phyloP scores from a whole-genome alignment of 345 rosid species.

The Fremontodendron californicum region DNA sequence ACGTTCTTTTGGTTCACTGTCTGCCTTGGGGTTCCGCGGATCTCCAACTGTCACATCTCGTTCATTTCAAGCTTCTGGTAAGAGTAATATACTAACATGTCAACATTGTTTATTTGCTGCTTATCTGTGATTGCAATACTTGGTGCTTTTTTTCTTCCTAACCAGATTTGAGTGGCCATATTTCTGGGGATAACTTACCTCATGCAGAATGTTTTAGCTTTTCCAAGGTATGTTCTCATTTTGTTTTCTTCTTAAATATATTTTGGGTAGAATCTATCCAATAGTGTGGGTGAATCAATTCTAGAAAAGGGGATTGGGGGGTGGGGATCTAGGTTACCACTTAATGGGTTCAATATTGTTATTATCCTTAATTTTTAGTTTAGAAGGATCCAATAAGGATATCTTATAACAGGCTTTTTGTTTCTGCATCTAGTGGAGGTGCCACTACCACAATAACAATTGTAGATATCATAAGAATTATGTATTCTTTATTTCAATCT shows the following conservation, averaged over 20 bases:
- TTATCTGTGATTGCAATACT: slow-evolving; percentile 9
- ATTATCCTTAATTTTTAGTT: neutral
- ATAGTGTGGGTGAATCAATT: neutral
- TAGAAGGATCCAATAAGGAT: neutral
- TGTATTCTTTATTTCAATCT: neutral
- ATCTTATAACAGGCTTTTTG: neutral
- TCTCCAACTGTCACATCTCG: slow-evolving; percentile 9
- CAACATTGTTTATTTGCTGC: neutral
- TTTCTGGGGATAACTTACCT: slow-evolving; percentile 22
- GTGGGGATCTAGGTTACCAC: neutral
- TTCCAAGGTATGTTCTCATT: slow-evolving; percentile 20
- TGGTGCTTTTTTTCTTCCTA: neutral
- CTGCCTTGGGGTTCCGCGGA: slow-evolving; percentile 21
- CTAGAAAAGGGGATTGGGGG: neutral
- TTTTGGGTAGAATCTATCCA: too few species aligned
- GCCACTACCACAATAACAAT: neutral
- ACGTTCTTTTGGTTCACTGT: slow-evolving; percentile 34
- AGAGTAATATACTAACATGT: neutral
- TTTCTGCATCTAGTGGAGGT: neutral
- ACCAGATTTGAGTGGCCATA: slow-evolving; percentile 5
- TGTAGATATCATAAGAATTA: neutral
- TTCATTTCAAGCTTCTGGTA: slow-evolving; percentile 19
- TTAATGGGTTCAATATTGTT: neutral
- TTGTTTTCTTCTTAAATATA: neutral
- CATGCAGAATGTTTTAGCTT: slow-evolving; percentile 18